phyloP scores from a whole-genome alignment of 2,329 filamentous ascomycete species.

The Ophiostoma perfectum region DNA sequence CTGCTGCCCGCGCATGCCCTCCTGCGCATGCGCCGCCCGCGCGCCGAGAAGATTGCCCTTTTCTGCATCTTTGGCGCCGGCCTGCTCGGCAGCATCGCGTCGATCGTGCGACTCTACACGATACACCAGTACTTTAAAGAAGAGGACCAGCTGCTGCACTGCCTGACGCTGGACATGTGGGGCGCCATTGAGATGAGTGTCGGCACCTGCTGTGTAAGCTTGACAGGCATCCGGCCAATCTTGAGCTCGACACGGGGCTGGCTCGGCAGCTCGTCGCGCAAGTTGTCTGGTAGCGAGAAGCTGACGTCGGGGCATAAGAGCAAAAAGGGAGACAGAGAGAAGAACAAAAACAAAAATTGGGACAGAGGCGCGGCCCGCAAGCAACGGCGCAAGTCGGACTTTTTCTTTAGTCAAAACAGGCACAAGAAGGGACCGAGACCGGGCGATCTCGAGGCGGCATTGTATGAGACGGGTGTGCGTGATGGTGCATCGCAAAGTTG shows the following conservation, averaged over 20 bases:
- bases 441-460: neutral
- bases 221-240: slow-evolving; percentile 47
- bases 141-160: slow-evolving; percentile 29
- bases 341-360: neutral
- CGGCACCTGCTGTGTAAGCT: slow-evolving; percentile 45
- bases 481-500: too few species aligned
- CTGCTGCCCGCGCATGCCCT: neutral
- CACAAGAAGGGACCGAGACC: neutral
- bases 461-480: neutral
- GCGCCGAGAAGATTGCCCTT: slow-evolving; percentile 47
- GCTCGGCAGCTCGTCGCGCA: neutral
- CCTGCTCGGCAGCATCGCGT: slow-evolving; percentile 36
- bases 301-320: too few species aligned
- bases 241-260: neutral
- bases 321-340: neutral
- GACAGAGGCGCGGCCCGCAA: neutral
- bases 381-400: neutral
- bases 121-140: neutral
- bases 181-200: slow-evolving; percentile 46
- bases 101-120: slow-evolving; percentile 38
- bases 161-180: slow-evolving; percentile 39
- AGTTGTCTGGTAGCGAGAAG: neutral
- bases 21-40: slow-evolving; percentile 40
- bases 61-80: slow-evolving; percentile 40
- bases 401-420: neutral